A percentile compares a stretch with the other conserved stretches of the same genome.
Evolutionary conservation across 345 rosid genomes (phyloP).

Genomic region (Clausena lansium): DNA sequence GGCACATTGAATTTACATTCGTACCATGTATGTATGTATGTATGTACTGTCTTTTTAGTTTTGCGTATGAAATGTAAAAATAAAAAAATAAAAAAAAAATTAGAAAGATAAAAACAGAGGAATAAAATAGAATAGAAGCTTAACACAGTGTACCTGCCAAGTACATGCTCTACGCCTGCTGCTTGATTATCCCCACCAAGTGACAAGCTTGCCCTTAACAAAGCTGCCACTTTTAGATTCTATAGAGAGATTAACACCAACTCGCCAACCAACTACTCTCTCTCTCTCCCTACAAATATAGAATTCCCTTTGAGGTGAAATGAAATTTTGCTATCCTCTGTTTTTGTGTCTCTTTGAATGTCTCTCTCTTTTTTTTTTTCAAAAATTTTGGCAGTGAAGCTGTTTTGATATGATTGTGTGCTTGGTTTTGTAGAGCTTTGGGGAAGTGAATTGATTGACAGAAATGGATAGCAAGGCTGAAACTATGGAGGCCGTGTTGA

Average conservation of each 20-base stretch:
- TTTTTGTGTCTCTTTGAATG: not conserved
- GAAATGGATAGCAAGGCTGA: constrained; percentile 48
- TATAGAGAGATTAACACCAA: constrained; percentile 6
- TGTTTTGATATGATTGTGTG: not conserved
- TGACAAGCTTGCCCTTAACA: constrained; percentile 19
- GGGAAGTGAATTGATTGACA: not conserved
- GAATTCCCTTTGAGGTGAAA: not conserved
- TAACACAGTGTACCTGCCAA: constrained; percentile 35
- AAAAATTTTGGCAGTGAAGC: not conserved
- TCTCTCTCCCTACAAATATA: not conserved
- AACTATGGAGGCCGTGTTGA: constrained; percentile 58
- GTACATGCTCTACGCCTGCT: constrained; percentile 33
- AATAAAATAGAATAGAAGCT: not conserved
- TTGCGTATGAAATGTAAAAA: too few relatives aligned
- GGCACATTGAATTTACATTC: too few relatives aligned
- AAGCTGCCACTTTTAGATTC: constrained; percentile 23
- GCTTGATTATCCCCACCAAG: constrained; percentile 17
- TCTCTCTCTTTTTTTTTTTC: not conserved
- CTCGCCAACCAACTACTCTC: not conserved
- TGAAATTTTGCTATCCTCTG: constrained; percentile 16
- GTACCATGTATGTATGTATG: too few relatives aligned
- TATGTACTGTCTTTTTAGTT: too few relatives aligned
- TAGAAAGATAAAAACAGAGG: not conserved
- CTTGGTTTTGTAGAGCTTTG: constrained; percentile 4
- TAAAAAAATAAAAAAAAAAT: not conserved